Evolutionary conservation across 345 rosid species (phyloP), one percentile per base, ranked within the genome.

Genomic region (Arabidopsis arenosa): DNA sequence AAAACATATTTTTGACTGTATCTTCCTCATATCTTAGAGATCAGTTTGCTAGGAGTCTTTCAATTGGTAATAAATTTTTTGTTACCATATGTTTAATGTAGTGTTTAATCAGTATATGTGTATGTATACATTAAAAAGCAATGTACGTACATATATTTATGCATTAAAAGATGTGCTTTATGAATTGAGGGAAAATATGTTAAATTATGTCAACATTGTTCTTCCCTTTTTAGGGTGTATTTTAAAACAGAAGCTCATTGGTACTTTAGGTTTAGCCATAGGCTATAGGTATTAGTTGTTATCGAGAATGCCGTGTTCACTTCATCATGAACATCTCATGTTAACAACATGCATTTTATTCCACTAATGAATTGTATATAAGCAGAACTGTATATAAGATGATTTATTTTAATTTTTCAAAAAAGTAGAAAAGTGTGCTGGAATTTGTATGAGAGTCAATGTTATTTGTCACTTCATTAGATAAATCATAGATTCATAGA

Each of bases 221-320:
- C 36, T 49, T 41, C 68, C 28, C 5, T 59, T 28, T 48, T 30
- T 30, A 30, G 67, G 61, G 11, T 14, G 37, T n/a, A 26, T 30
- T 66, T 40, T 41, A 58, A 58, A 64, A 75, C 21, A 28, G 17
- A 49, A 60, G 26, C 62, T 49, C 37, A 11, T 51, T 51, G 39
- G 47, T 52, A 67, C 13, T 56, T 49, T 59, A 60, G 56, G 63
- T 66, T 68, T 60, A 59, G 54, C 72, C 40, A 45, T 14, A 57
- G 44, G 40, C 9, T 39, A 66, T 66, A 52, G 56, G 70, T 76
- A 33, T 4, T 49, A 33, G 69, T 61, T 67, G 79, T 76, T n/a
- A 35, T 68, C 63, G 52, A 58, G 9, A 61, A 68, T 61, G 69
- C 18, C 79, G 74, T 61, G 74, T 68, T 62, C 14, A 60, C 69